phyloP scores from a whole-genome alignment of 257 asterid genomes.

The Nicotiana noctiflora region DNA sequence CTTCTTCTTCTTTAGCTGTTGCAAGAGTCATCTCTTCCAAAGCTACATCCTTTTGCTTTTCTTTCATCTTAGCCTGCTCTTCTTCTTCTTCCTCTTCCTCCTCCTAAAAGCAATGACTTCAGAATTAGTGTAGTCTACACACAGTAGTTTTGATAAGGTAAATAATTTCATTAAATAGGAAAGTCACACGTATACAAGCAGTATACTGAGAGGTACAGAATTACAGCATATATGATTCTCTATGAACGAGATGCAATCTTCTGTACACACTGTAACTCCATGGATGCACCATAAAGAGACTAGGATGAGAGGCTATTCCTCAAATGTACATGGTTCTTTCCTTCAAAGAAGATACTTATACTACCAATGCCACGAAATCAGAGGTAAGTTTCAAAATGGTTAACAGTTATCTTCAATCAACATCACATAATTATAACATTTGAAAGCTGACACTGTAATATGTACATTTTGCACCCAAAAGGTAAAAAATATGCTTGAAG shows the following conservation, averaged over 20 bases:
- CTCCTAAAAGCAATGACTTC: slow-evolving; percentile 48
- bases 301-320: background rate
- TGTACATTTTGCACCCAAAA: background rate
- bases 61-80: slow-evolving; percentile 69
- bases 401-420: background rate
- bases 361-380: background rate
- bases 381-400: background rate
- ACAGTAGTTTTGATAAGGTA: background rate
- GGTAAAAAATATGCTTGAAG: background rate
- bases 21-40: slow-evolving; percentile 79
- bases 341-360: background rate
- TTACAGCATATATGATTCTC: background rate
- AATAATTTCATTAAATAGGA: background rate
- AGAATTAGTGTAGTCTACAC: slow-evolving; percentile 9
- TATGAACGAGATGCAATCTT: background rate
- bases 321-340: background rate
- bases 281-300: background rate
- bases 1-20: slow-evolving; percentile 62
- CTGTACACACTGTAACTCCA: background rate
- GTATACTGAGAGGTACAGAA: background rate
- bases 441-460: background rate
- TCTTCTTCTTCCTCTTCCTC: slow-evolving; percentile 92
- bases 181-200: background rate
- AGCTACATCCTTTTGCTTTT: slow-evolving; percentile 79
- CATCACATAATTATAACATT: background rate